phyloP scores from a whole-genome alignment of 164 flowering plant genomes.

The Dillenia turbinata region DNA sequence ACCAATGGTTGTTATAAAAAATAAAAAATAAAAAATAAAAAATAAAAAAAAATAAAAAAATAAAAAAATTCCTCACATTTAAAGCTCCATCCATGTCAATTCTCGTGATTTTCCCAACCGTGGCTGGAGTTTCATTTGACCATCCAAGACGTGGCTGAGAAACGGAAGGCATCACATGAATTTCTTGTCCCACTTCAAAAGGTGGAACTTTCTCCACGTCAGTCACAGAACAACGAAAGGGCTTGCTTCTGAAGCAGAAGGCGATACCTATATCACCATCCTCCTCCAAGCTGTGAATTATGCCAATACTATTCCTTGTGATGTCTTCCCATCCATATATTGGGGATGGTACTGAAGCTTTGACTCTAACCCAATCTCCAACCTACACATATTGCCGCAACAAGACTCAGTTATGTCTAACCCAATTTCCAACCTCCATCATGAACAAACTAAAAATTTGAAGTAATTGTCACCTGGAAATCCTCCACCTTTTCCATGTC shows the following conservation, averaged over 20 bases:
- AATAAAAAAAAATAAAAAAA: neutral
- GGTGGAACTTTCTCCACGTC: slow-evolving; percentile 90
- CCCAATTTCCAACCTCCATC: neutral
- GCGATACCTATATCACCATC: slow-evolving; percentile 96
- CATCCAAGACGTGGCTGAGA: slow-evolving; percentile 95
- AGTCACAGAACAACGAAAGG: slow-evolving; percentile 85
- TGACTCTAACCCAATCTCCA: slow-evolving; percentile 95
- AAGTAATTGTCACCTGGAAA: slow-evolving; percentile 60
- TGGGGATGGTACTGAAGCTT: slow-evolving; percentile 90
- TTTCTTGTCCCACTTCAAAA: slow-evolving; percentile 89
- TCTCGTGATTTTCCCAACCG: slow-evolving; percentile 79
- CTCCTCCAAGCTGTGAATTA: slow-evolving; percentile 93
- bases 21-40: neutral
- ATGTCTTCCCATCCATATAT: slow-evolving; percentile 99
- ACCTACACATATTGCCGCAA: slow-evolving; percentile 42
- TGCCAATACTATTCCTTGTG: slow-evolving; percentile 73
- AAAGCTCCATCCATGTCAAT: slow-evolving; percentile 97
- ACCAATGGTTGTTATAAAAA: neutral
- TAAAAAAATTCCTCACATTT: slow-evolving; percentile 52
- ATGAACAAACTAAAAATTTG: neutral
- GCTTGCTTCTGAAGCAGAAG: slow-evolving; percentile 96
- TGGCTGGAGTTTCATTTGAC: slow-evolving; percentile 90
- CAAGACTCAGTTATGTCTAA: too few species aligned
- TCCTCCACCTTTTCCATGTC: slow-evolving; percentile 99
- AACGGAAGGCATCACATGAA: slow-evolving; percentile 72